Percentiles rank a stretch among this genome's conserved stretches.
phyloP scores from a whole-genome alignment of 2,329 filamentous ascomycete genomes.

The Xylariomycetidae sp. region DNA sequence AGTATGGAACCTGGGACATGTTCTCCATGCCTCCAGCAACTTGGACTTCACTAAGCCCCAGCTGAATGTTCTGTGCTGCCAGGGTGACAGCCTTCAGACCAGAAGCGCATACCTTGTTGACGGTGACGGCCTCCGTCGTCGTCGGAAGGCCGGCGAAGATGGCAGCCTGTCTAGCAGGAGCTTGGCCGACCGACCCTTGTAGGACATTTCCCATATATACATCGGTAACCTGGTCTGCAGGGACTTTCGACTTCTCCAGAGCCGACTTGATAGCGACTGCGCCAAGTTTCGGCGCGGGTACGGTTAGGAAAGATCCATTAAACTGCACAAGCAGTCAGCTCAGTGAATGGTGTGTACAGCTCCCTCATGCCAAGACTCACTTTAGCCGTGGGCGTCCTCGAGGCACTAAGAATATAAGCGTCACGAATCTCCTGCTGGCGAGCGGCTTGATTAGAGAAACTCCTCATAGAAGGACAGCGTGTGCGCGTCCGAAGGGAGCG shows the following conservation, averaged over 20 bases:
- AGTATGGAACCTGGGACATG: constrained; percentile 93
- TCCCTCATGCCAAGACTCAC: too few species aligned
- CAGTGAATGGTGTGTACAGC: too few species aligned
- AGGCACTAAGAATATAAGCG: constrained; percentile 88
- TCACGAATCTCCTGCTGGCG: constrained; percentile 70
- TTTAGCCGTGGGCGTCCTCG: constrained; percentile 85
- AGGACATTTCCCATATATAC: constrained; percentile 98
- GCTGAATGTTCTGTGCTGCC: constrained; percentile 90
- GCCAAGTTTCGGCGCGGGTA: constrained; percentile 83
- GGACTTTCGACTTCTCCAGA: constrained; percentile 78
- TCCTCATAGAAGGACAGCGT: constrained; percentile 29
- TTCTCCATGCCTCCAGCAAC: constrained; percentile 97
- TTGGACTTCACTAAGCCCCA: constrained; percentile 82
- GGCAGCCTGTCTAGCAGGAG: constrained; percentile 84
- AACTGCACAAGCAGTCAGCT: too few species aligned
- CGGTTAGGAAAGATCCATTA: constrained; percentile 82
- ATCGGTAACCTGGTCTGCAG: constrained; percentile 75
- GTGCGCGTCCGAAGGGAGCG: constrained; percentile 13
- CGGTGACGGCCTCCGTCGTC: constrained; percentile 81
- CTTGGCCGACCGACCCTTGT: constrained; percentile 77
- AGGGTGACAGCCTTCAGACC: constrained; percentile 88
- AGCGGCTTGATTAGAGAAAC: constrained; percentile 41
- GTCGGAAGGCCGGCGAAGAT: constrained; percentile 82
- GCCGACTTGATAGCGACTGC: constrained; percentile 90
- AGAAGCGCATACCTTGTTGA: constrained; percentile 98